phyloP scores from a whole-genome alignment of 2,329 filamentous ascomycete species.

The Sclerotinia sclerotiorum region DNA sequence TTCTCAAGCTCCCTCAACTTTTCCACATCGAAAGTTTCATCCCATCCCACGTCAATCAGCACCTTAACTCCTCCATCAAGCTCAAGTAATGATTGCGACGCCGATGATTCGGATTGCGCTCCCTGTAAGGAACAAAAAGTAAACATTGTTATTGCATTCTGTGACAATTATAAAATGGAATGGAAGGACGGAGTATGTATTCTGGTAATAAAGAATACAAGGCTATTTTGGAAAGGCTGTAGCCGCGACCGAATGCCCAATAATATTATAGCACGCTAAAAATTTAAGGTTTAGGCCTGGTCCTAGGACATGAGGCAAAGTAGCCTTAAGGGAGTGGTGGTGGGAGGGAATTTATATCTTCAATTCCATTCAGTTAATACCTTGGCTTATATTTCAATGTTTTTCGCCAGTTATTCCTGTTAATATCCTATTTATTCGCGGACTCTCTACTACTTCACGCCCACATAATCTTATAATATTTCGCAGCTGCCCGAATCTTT shows the following conservation, averaged over 20 bases:
- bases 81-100: slow-evolving; percentile 93
- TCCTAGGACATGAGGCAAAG: slow-evolving; percentile 20
- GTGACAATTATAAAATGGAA: not conserved
- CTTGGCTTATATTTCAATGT: not conserved
- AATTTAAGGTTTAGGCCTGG: slow-evolving; percentile 19
- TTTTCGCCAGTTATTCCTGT: slow-evolving; percentile 5
- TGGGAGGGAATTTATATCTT: slow-evolving; percentile 18
- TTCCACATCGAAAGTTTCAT: slow-evolving; percentile 80
- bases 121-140: slow-evolving; percentile 91
- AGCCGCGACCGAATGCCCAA: slow-evolving; percentile 15
- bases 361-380: slow-evolving; percentile 10
- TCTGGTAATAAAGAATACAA: slow-evolving; percentile 2
- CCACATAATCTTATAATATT: slow-evolving; percentile 19
- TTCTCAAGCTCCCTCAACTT: slow-evolving; percentile 88
- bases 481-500: slow-evolving; percentile 14
- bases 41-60: slow-evolving; percentile 93
- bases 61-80: slow-evolving; percentile 96
- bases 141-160: slow-evolving; percentile 66
- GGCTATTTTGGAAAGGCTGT: slow-evolving; percentile 20
- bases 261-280: slow-evolving; percentile 15
- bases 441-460: not conserved
- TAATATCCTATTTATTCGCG: slow-evolving; percentile 7
- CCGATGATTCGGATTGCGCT: slow-evolving; percentile 80
- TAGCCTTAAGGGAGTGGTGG: slow-evolving; percentile 19
- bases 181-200: not conserved